Percentiles rank a stretch among this genome's conserved stretches.
Evolutionary conservation across 163 green algal genomes (phyloP).

Genomic region (Coccomyxa subellipsoidea): DNA sequence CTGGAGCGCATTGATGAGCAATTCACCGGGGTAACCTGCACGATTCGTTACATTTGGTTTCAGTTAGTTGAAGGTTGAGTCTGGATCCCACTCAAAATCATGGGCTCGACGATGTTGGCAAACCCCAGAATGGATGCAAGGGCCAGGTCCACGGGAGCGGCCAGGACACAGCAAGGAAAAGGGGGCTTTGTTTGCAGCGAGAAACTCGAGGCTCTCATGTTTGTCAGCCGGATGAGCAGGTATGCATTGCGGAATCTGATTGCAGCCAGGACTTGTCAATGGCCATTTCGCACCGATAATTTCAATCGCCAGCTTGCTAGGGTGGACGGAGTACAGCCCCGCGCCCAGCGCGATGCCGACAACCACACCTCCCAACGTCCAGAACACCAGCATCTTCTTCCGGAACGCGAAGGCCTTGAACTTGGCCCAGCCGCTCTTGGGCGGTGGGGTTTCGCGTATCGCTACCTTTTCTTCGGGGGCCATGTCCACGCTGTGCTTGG

Average conservation of each 20-base stretch:
- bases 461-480: not conserved
- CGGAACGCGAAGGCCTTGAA: not conserved
- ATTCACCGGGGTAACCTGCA: not conserved
- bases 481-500: not conserved
- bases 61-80: no score
- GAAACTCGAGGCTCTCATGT: no score
- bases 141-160: no score
- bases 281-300: constrained; percentile 1
- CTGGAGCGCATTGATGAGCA: constrained; percentile 2
- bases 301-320: not conserved
- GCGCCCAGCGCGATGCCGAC: constrained; percentile 2
- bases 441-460: not conserved
- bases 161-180: no score
- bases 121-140: no score
- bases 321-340: not conserved
- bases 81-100: no score
- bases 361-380: not conserved
- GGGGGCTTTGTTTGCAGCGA: no score
- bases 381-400: constrained; percentile 1
- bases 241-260: not conserved
- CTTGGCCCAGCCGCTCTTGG: not conserved
- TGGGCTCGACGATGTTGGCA: no score
- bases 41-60: not conserved
- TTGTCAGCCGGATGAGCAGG: no score
- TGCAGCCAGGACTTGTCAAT: not conserved